Evolutionary conservation across 805 yeast species (phyloP).

Genomic region (Saturnispora besseyi): DNA sequence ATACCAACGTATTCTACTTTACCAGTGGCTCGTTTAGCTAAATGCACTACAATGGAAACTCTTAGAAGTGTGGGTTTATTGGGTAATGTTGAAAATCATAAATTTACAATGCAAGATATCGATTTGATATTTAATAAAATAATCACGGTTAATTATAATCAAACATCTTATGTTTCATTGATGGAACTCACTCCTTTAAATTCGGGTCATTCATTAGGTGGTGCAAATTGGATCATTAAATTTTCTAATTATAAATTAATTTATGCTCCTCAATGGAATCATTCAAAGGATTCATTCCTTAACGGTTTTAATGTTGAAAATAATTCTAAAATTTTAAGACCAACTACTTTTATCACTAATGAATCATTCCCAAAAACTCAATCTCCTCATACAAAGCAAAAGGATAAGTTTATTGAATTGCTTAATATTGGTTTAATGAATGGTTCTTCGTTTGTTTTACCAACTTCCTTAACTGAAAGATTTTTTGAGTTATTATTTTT

Average conservation of each 20-base stretch:
- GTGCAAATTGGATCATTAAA: slow-evolving; percentile 72
- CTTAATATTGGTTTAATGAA: slow-evolving; percentile 58
- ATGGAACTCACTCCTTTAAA: slow-evolving; percentile 69
- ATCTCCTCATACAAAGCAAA: slow-evolving; percentile 51
- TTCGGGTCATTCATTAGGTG: slow-evolving; percentile 92
- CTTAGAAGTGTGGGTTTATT: slow-evolving; percentile 65
- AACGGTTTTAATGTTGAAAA: slow-evolving; percentile 51
- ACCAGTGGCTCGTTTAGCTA: slow-evolving; percentile 83
- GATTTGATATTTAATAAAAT: slow-evolving; percentile 50
- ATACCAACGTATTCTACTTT: slow-evolving; percentile 79
- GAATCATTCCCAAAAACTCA: slow-evolving; percentile 53
- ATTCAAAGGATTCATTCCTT: slow-evolving; percentile 77
- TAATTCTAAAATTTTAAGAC: slow-evolving; percentile 57
- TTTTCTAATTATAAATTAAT: slow-evolving; percentile 69
- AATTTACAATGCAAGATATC: slow-evolving; percentile 26
- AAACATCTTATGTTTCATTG: slow-evolving; percentile 39
- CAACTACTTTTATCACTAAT: slow-evolving; percentile 75
- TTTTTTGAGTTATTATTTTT: slow-evolving; percentile 63
- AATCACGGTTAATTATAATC: slow-evolving; percentile 65
- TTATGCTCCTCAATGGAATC: slow-evolving; percentile 93
- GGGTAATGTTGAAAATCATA: slow-evolving; percentile 59
- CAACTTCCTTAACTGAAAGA: slow-evolving; percentile 74
- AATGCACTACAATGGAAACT: slow-evolving; percentile 75
- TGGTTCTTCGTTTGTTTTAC: slow-evolving; percentile 77
- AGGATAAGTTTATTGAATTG: slow-evolving; percentile 52